These are phyloP conservation scores for Cladosporium sphaerospermum DNA, from an alignment of 2,329 filamentous ascomycete genomes.

Conservation along the genomic window DNA sequence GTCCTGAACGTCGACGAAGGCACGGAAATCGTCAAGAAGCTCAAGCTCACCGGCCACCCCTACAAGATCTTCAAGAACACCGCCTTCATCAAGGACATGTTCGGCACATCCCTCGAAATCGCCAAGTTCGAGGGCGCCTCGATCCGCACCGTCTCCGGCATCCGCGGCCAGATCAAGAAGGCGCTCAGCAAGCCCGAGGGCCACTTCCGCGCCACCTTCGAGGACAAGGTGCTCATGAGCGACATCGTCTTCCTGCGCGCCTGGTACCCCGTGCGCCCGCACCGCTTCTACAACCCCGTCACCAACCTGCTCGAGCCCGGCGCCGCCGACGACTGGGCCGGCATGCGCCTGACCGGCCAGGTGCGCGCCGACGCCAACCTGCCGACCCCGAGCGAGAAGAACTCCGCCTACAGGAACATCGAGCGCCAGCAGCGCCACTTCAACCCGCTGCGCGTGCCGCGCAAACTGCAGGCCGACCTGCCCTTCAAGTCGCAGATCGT, in stretches of 20 bases:
- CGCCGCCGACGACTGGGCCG: conserved; percentile 58
- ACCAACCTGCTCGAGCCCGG: conserved; percentile 73
- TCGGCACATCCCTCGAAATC: conserved; percentile 84
- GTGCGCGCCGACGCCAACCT: conserved; percentile 72
- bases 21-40: conserved; percentile 97
- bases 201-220: conserved; percentile 93
- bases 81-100: conserved; percentile 98
- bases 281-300: conserved; percentile 93
- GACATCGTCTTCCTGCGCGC: conserved; percentile 95
- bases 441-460: conserved; percentile 65
- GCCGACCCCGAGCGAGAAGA: conserved; percentile 70
- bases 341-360: conserved; percentile 90
- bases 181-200: conserved; percentile 90
- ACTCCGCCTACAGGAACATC: conserved; percentile 72
- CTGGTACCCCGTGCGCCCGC: conserved; percentile 94
- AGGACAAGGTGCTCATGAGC: conserved; percentile 95
- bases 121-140: conserved; percentile 96
- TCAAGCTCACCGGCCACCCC: conserved; percentile 87
- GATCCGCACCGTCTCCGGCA: conserved; percentile 91
- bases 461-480: conserved; percentile 71
- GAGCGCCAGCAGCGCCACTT: conserved; percentile 47
- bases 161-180: conserved; percentile 94
- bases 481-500: conserved; percentile 91
- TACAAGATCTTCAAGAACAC: conserved; percentile 99
- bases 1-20: conserved; percentile 92